Evolutionary conservation across 2,329 filamentous ascomycete genomes (phyloP).

Genomic region (Boeremia exigua): DNA sequence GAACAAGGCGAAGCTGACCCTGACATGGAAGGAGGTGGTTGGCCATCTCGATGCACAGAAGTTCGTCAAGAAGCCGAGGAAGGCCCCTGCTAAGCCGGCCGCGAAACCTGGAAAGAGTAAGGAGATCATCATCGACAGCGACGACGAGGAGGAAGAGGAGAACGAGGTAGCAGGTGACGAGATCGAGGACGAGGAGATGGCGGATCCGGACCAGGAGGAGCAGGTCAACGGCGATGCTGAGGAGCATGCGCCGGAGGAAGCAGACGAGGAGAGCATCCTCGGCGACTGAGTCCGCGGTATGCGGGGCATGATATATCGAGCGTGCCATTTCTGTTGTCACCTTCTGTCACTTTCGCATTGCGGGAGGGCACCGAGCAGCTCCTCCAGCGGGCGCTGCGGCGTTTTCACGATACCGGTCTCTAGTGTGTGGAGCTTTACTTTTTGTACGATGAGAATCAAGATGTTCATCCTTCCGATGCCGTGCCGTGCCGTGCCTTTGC

Average conservation of each 20-base stretch:
- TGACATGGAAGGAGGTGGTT: constrained; percentile 85
- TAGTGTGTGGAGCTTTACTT: not conserved
- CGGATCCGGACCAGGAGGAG: constrained; percentile 46
- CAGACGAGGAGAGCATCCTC: constrained; percentile 53
- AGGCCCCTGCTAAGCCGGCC: constrained; percentile 46
- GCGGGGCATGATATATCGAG: not conserved
- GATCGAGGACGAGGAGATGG: constrained; percentile 47
- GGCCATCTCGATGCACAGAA: constrained; percentile 72
- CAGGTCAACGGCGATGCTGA: constrained; percentile 36
- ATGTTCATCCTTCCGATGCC: not conserved
- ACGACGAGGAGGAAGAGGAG: constrained; percentile 35
- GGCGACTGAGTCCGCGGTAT: constrained; percentile 40
- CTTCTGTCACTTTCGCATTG: constrained; percentile 1
- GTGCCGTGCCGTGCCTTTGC: no score
- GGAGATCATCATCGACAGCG: constrained; percentile 44
- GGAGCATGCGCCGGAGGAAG: constrained; percentile 46
- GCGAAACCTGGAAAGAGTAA: constrained; percentile 53
- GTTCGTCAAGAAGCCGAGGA: constrained; percentile 39
- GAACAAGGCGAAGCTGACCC: constrained; percentile 80
- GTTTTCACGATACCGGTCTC: not conserved
- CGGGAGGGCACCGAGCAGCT: not conserved
- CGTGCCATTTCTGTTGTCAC: not conserved
- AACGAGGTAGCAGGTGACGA: constrained; percentile 37
- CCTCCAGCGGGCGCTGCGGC: not conserved
- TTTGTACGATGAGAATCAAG: not conserved